Evolutionary conservation across 176 grass and related monocot species (phyloP).

Genomic region (Stipa capillata): DNA sequence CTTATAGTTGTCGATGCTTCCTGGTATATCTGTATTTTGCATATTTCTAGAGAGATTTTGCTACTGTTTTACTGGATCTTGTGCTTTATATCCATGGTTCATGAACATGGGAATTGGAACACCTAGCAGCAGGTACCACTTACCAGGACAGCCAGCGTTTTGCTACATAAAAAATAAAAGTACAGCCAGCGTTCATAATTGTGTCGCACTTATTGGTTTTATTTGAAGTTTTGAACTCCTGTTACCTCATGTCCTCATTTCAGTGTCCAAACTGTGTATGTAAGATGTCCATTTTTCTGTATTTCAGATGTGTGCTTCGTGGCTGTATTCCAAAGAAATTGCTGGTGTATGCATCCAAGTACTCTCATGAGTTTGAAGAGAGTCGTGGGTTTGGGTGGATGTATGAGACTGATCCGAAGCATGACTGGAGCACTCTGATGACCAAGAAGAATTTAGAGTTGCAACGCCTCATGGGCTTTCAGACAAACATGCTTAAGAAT

Average conservation of each 20-base stretch:
- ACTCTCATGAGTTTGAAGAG: slow-evolving; percentile 73
- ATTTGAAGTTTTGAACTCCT: background rate
- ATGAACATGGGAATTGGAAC: background rate
- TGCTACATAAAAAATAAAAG: no score
- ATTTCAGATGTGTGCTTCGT: slow-evolving; percentile 68
- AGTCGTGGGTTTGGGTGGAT: slow-evolving; percentile 67
- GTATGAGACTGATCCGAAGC: slow-evolving; percentile 59
- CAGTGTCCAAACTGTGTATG: background rate
- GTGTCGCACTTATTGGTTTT: background rate
- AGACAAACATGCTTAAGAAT: slow-evolving; percentile 67
- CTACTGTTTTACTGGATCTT: background rate
- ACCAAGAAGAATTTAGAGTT: slow-evolving; percentile 79
- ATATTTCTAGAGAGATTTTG: no score
- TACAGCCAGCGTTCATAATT: background rate
- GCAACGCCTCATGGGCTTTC: slow-evolving; percentile 58
- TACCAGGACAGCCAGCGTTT: no score
- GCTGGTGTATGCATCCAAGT: slow-evolving; percentile 67
- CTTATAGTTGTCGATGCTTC: background rate
- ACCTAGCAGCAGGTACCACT: background rate
- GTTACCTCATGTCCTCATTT: background rate
- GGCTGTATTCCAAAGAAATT: slow-evolving; percentile 78
- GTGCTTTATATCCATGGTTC: background rate
- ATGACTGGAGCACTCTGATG: slow-evolving; percentile 70
- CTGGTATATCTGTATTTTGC: background rate
- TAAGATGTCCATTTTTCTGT: background rate